Evolutionary conservation across 2,329 filamentous ascomycete species (phyloP), one percentile per base, ranked within the genome.

Genomic region (Xylaria sp.): DNA sequence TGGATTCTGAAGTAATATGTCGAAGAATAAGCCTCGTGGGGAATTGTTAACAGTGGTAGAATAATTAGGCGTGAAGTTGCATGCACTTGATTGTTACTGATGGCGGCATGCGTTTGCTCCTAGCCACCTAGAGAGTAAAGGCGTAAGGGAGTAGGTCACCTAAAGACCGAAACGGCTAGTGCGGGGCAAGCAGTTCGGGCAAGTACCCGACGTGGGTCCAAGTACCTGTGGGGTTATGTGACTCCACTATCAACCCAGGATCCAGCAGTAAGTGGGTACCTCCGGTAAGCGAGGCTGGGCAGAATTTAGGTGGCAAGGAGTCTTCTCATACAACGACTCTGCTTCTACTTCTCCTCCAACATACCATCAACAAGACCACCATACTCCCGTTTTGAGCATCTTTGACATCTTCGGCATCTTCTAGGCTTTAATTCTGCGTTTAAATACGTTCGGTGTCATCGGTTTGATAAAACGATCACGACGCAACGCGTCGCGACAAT

Each of bases 161-260:
- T 58, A 31, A 46, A 20, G 23, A 50, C 44, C 28, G 57, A 59
- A 57, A 50, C 52, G 62, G 58, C 50, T 72, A 72, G 69, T 69
- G 69, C 67, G 69, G 69, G 69, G 67, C 44, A 41, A 10, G n/a
- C 7, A 20, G 25, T 37, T 44, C 31, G n/a, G 41, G 23, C n/a
- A 50, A 44, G 39, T 31, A 52, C 28, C 28, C 28, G 28, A 28
- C 23, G 4, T 34, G 31, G 13, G 50, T 31, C 31, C 13, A 15
- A 31, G 15, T 31, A 12, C 20, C 3, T 8, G 54, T 34, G 54
- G 23, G 55, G 20, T 23, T 28, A 25, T 3, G 4, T 20, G 37
- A 12, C 12, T 28, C 63, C 34, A 59, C 37, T 52, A 23, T 61
- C 7, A 2, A 25, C 12, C 37, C 12, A 31, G 39, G 15, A 48